Evolutionary conservation across 192 early-diverging fungal species (phyloP).

Genomic region (Linnemannia exigua): DNA sequence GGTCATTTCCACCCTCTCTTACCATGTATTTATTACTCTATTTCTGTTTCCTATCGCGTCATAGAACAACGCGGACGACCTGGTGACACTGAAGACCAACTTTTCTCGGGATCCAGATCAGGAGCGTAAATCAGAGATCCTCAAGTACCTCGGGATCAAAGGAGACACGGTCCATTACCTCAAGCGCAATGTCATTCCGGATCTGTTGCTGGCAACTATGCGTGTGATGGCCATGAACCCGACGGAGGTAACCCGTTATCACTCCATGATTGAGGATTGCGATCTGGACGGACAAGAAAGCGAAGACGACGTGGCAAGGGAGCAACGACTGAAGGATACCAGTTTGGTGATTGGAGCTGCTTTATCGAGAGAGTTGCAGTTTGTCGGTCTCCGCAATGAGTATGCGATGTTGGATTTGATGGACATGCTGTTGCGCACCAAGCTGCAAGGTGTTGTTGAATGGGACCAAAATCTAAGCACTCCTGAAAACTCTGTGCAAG

Average conservation of each 20-base stretch:
- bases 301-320: background rate
- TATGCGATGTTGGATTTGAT: constrained; percentile 66
- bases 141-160: constrained; percentile 54
- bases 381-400: constrained; percentile 70
- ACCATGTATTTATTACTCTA: background rate
- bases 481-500: constrained; percentile 51
- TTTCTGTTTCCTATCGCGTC: background rate
- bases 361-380: constrained; percentile 36
- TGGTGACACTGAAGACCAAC: constrained; percentile 72
- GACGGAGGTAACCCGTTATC: constrained; percentile 49
- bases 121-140: constrained; percentile 58
- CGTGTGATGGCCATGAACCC: constrained; percentile 79
- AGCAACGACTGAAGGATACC: background rate
- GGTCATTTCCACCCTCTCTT: too few relatives aligned
- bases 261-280: constrained; percentile 2
- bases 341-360: background rate
- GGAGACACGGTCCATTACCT: constrained; percentile 63
- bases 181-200: constrained; percentile 58
- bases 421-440: constrained; percentile 59
- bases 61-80: constrained; percentile 67
- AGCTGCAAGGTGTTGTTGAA: constrained; percentile 41
- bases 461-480: constrained; percentile 1
- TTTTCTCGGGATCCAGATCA: constrained; percentile 68
- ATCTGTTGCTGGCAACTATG: constrained; percentile 64
- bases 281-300: constrained; percentile 8